These are phyloP conservation scores for Scheffersomyces amazonensis DNA, from an alignment of 805 yeast species.

Conservation along the genomic window DNA sequence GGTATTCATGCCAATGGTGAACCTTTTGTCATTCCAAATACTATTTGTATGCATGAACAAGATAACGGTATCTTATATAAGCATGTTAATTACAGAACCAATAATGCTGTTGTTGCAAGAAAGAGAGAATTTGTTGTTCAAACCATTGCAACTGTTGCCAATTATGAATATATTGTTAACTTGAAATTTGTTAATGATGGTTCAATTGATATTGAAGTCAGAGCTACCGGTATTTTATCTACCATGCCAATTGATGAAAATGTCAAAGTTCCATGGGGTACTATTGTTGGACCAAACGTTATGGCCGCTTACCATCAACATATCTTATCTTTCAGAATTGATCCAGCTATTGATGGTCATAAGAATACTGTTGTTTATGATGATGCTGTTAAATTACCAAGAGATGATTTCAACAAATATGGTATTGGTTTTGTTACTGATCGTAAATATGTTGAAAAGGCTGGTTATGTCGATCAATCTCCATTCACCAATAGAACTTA, in stretches of 20 bases:
- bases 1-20: slow-evolving; percentile 58
- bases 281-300: slow-evolving; percentile 74
- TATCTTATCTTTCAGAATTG: slow-evolving; percentile 73
- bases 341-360: slow-evolving; percentile 81
- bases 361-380: slow-evolving; percentile 70
- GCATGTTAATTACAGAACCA: slow-evolving; percentile 77
- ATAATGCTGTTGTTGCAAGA: slow-evolving; percentile 68
- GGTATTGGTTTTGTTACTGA: slow-evolving; percentile 68
- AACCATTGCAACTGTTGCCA: slow-evolving; percentile 81
- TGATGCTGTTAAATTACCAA: slow-evolving; percentile 62
- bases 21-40: slow-evolving; percentile 60
- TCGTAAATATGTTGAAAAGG: slow-evolving; percentile 63
- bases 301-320: slow-evolving; percentile 87
- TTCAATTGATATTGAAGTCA: slow-evolving; percentile 69
- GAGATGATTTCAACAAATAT: slow-evolving; percentile 56
- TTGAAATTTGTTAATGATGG: slow-evolving; percentile 76
- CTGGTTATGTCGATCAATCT: slow-evolving; percentile 70
- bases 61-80: slow-evolving; percentile 75
- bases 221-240: slow-evolving; percentile 85
- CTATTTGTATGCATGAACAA: slow-evolving; percentile 79
- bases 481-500: slow-evolving; percentile 73
- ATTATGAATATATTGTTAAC: slow-evolving; percentile 76
- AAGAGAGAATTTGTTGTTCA: slow-evolving; percentile 77
- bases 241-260: slow-evolving; percentile 79
- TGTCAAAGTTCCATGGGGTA: slow-evolving; percentile 68